Conservation (phyloP, 2,329 filamentous ascomycete species). For the Pseudocercospora musae region DNA sequence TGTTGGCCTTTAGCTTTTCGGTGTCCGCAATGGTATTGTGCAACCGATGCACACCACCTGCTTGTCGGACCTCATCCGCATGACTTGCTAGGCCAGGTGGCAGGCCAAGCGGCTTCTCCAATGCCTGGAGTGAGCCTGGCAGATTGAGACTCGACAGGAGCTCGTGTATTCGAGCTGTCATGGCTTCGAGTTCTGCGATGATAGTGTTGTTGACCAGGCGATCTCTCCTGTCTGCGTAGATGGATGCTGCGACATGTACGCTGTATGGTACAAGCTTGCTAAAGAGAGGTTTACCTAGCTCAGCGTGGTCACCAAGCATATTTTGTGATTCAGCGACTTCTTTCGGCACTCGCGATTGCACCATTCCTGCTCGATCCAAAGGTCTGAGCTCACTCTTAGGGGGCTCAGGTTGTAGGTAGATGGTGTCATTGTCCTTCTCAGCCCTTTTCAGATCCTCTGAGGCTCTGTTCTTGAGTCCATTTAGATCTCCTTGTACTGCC, state of each 20-base stretch:
- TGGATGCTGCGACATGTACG: conserved; percentile 89
- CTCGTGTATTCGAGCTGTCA: conserved; percentile 77
- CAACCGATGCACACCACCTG: conserved; percentile 76
- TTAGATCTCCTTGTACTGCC: conserved; percentile 75
- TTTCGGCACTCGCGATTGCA: conserved; percentile 70
- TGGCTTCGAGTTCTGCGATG: conserved; percentile 74
- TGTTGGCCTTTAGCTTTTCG: conserved; percentile 78
- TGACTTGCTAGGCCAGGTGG: conserved; percentile 83
- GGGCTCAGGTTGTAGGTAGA: conserved; percentile 82
- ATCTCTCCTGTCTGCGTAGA: conserved; percentile 89
- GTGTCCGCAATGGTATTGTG: conserved; percentile 82
- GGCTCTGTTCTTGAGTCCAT: conserved; percentile 75
- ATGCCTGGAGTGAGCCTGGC: conserved; percentile 85
- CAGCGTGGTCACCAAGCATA: conserved; percentile 69
- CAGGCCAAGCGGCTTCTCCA: conserved; percentile 89
- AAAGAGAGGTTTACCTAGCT: conserved; percentile 83
- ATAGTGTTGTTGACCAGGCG: conserved; percentile 86
- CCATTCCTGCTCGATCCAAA: conserved; percentile 87
- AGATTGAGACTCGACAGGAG: conserved; percentile 78
- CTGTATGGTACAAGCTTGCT: conserved; percentile 91
- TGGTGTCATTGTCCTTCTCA: conserved; percentile 94
- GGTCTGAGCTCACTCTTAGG: conserved; percentile 83
- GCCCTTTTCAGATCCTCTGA: conserved; percentile 86
- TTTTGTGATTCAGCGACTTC: conserved; percentile 79
- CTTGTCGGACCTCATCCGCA: conserved; percentile 89